Base-by-base conservation (phyloP, 2,329 filamentous ascomycete genomes). In the Sarocladium brachiariae region DNA sequence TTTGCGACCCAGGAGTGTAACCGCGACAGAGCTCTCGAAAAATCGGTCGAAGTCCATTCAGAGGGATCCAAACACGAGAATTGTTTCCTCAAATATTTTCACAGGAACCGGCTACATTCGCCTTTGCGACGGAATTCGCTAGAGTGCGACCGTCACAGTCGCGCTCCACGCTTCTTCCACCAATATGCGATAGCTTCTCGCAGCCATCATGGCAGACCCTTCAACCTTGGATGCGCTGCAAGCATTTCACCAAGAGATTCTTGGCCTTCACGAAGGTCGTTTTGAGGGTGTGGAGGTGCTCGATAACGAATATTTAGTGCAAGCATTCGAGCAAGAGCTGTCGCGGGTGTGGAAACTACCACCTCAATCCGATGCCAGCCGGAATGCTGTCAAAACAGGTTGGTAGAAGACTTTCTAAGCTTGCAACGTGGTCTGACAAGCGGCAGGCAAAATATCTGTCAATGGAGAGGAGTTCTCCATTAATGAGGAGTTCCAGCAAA, bases 401-500 rank as follows among this genome's bases (percentile, higher is more conserved):
- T 13, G 8, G 51, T 47, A 7, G 25, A 34, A 14, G 35, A 25
- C 11, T 16, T 21, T 14, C 45, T 50, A 21, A n/a, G 21, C 6
- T 45, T 10, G 11, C 3, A 16, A 10, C 50, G 11, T 14, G 10
- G 50, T n/a, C 49, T 33, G 37, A 41, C 54, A 58, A 43, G 62
- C 43, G 24, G 50, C 58, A 93, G 90, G 88, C 52, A 91, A 87
- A 64, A 75, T 97, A 58, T 81, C 73, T 30, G 70, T 96, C 52
- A 79, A 80, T 58, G 85, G 83, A 55, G 77, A 81, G 30, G 81
- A 91, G 60, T 97, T 89, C 66, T 73, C 77, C 19, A 74, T 99
- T 70, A 96, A 95, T 68, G 79, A 87, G 51, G 84, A 89, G 55
- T 97, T 99, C 68, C 83, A 92, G 62, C 86, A 96, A 66, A 83